These are phyloP conservation scores for Bombardia bombarda DNA, from an alignment of 495 filamentous ascomycete genomes.

Conservation along the genomic window DNA sequence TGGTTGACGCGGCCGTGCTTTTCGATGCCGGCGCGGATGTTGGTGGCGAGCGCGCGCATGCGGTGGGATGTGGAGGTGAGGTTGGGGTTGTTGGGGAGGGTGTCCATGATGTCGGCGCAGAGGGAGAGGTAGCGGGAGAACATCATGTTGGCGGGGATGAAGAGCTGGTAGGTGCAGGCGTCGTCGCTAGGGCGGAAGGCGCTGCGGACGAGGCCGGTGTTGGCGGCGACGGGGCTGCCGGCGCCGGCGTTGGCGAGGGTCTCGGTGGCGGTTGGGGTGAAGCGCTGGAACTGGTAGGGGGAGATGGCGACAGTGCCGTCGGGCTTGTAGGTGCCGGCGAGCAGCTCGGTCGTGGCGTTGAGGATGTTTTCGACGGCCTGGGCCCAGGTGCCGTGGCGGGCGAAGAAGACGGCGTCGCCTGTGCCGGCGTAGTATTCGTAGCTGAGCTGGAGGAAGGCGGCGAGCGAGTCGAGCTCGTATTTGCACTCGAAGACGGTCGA, in stretches of 20 bases:
- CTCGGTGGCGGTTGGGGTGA: conserved; percentile 47
- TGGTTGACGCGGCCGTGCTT: neutral
- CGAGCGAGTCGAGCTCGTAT: conserved; percentile 60
- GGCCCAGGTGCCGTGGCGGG: conserved; percentile 41
- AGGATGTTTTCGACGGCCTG: conserved; percentile 19
- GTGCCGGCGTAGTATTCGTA: conserved; percentile 51
- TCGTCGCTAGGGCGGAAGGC: conserved; percentile 63
- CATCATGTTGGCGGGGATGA: conserved; percentile 66
- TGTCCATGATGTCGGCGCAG: conserved; percentile 39
- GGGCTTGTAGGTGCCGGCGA: conserved; percentile 46
- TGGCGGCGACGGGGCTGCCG: conserved; percentile 49
- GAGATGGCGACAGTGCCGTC: conserved; percentile 44
- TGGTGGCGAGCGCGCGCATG: conserved; percentile 27
- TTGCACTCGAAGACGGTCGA: conserved; percentile 44
- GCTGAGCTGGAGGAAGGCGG: conserved; percentile 54
- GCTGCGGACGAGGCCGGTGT: conserved; percentile 55
- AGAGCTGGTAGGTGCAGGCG: conserved; percentile 45
- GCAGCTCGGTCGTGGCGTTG: conserved; percentile 43
- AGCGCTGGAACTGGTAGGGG: conserved; percentile 52
- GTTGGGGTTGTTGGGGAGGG: no score
- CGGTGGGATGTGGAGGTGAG: no score
- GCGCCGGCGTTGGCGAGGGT: conserved; percentile 51
- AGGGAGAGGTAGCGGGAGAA: conserved; percentile 47
- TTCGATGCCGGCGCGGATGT: neutral
- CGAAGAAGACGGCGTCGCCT: conserved; percentile 47